Conservation (phyloP, 1,139 yeast genomes). For the Hansenula lynferdii region DNA sequence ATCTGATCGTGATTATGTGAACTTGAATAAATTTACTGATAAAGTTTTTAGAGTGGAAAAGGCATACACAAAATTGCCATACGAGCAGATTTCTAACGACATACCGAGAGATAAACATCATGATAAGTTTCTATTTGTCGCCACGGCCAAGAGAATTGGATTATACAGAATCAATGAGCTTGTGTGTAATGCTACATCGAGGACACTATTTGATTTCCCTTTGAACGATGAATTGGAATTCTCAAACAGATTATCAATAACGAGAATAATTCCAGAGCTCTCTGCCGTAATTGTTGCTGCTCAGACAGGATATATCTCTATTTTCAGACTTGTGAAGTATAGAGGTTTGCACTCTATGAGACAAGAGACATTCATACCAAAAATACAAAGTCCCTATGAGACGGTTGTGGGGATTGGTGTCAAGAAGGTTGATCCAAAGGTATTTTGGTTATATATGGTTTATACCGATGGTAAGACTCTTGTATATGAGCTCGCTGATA, state of each 20-base stretch:
- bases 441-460: neutral
- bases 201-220: constrained; percentile 35
- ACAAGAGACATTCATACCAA: constrained; percentile 2
- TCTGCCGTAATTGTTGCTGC: constrained; percentile 49
- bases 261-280: constrained; percentile 47
- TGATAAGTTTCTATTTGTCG: constrained; percentile 33
- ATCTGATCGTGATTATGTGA: neutral
- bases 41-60: constrained; percentile 11
- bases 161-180: constrained; percentile 47
- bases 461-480: neutral
- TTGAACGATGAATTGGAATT: constrained; percentile 27
- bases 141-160: constrained; percentile 40
- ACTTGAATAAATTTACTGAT: constrained; percentile 11
- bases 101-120: constrained; percentile 8
- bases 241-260: constrained; percentile 51
- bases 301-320: constrained; percentile 54
- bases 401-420: neutral
- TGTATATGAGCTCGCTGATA: neutral
- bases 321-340: constrained; percentile 52
- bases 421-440: neutral
- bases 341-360: constrained; percentile 22
- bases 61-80: constrained; percentile 5
- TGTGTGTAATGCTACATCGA: constrained; percentile 47
- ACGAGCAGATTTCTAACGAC: neutral
- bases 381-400: neutral